Conservation (phyloP, 1,284 basidiomycete genomes). For the Microstroma glucosiphilum region DNA sequence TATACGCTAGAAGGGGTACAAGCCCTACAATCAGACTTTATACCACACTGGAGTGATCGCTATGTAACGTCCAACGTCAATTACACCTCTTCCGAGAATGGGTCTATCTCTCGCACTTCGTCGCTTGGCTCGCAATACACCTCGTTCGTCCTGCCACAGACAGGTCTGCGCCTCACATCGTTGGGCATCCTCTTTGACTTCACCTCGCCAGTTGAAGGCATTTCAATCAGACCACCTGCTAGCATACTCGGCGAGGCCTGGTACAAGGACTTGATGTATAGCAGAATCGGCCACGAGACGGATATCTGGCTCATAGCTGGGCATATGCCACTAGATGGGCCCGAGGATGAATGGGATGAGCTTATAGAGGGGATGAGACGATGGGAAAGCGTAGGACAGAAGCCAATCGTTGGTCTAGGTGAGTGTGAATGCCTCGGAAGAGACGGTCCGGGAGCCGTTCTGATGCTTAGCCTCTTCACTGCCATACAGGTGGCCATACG, state of each 20-base stretch:
- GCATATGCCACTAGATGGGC: slow-evolving; percentile 35
- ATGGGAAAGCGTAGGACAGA: slow-evolving; percentile 11
- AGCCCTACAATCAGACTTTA: slow-evolving; percentile 73
- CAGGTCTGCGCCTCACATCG: slow-evolving; percentile 30
- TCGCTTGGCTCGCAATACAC: slow-evolving; percentile 33
- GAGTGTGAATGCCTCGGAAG: no score
- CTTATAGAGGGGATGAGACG: slow-evolving; percentile 19
- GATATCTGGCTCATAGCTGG: slow-evolving; percentile 43
- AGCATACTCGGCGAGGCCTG: slow-evolving; percentile 39
- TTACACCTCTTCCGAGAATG: slow-evolving; percentile 21
- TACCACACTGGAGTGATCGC: slow-evolving; percentile 55
- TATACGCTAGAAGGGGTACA: slow-evolving; percentile 69
- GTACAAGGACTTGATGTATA: slow-evolving; percentile 25
- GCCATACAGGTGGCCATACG: slow-evolving; percentile 26
- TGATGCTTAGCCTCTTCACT: no score
- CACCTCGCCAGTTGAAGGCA: slow-evolving; percentile 28
- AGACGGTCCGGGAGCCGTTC: no score
- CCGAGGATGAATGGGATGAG: slow-evolving; percentile 27
- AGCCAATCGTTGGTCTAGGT: slow-evolving; percentile 35
- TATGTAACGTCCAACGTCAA: slow-evolving; percentile 39
- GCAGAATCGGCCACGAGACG: slow-evolving; percentile 22
- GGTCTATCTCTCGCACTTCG: slow-evolving; percentile 25
- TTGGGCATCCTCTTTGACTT: slow-evolving; percentile 42
- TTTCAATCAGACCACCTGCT: slow-evolving; percentile 26
- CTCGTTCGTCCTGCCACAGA: slow-evolving; percentile 25